phyloP scores from a whole-genome alignment of 73 alveolate species.

The Durusdinium trenchii region DNA sequence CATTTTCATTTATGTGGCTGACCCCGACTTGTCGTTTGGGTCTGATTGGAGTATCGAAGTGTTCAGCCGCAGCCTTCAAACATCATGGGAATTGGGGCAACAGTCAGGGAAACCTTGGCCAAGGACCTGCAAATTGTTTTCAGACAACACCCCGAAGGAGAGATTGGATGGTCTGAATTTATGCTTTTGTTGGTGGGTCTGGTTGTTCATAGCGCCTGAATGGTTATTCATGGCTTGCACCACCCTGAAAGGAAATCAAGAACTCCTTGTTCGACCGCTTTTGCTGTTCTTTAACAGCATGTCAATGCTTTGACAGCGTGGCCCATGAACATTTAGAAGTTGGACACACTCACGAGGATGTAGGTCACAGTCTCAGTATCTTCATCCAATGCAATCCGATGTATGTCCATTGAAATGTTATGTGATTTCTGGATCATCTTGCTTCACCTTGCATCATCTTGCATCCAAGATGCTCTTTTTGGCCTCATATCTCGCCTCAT shows the following conservation, averaged over 20 bases:
- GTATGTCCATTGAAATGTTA: neutral
- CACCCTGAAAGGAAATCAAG: neutral
- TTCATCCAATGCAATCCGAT: neutral
- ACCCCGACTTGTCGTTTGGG: neutral
- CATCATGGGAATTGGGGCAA: neutral
- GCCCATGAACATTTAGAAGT: neutral
- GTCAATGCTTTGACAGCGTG: neutral
- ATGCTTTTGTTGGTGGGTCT: neutral
- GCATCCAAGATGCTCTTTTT: slow-evolving; percentile 27
- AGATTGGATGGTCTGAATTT: neutral
- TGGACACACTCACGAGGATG: slow-evolving; percentile 62
- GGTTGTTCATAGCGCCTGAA: too few species aligned
- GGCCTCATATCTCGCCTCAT: slow-evolving; percentile 25
- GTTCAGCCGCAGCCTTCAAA: neutral
- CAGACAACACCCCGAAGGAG: slow-evolving; percentile 26
- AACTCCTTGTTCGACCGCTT: neutral
- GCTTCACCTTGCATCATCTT: neutral
- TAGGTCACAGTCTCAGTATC: neutral
- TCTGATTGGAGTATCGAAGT: slow-evolving; percentile 33
- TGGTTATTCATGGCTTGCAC: neutral
- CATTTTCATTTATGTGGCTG: neutral
- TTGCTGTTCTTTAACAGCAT: neutral
- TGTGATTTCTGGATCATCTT: neutral
- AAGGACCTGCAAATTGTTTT: neutral
- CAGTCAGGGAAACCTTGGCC: neutral